Evolutionary conservation across 768 basidiomycete species (phyloP).

Genomic region (Lactarius hatsudake): DNA sequence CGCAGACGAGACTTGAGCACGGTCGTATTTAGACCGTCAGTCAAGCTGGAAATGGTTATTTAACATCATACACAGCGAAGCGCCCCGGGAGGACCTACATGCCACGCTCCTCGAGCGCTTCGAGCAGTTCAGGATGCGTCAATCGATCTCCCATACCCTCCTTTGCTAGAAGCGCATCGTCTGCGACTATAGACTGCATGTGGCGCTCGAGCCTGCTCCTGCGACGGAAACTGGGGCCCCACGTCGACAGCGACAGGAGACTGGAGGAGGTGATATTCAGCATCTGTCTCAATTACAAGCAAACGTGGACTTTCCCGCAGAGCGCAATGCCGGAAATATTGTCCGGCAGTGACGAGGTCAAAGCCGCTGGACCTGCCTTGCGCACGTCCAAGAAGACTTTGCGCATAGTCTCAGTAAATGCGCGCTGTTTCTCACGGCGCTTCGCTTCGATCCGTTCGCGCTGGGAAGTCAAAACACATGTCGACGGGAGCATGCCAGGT

Average conservation of each 20-base stretch:
- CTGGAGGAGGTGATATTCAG: slow-evolving; percentile 27
- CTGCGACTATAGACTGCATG: slow-evolving; percentile 45
- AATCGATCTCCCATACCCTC: slow-evolving; percentile 48
- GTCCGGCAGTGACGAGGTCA: slow-evolving; percentile 31
- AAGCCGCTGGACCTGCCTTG: slow-evolving; percentile 38
- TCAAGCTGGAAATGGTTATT: slow-evolving; percentile 33
- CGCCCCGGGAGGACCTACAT: slow-evolving; percentile 50
- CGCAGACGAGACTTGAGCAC: slow-evolving; percentile 49
- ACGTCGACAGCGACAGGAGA: slow-evolving; percentile 39
- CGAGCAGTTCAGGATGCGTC: slow-evolving; percentile 52
- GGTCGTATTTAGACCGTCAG: slow-evolving; percentile 40
- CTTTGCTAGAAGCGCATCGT: slow-evolving; percentile 59
- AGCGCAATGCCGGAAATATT: slow-evolving; percentile 37
- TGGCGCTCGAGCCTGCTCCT: slow-evolving; percentile 39
- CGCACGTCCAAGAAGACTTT: slow-evolving; percentile 29
- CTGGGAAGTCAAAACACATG: slow-evolving; percentile 82
- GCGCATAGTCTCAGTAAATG: slow-evolving; percentile 26
- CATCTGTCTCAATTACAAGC: not conserved
- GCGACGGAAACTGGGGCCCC: slow-evolving; percentile 38
- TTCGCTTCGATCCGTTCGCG: slow-evolving; percentile 59
- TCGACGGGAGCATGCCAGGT: slow-evolving; percentile 83
- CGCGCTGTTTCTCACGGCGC: slow-evolving; percentile 44
- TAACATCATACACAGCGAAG: not conserved
- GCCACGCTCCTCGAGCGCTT: slow-evolving; percentile 74
- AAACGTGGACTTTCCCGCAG: slow-evolving; percentile 50